Evolutionary conservation across 768 basidiomycete species (phyloP), one percentile per base, ranked within the genome.

Genomic region (Mrakia frigida): DNA sequence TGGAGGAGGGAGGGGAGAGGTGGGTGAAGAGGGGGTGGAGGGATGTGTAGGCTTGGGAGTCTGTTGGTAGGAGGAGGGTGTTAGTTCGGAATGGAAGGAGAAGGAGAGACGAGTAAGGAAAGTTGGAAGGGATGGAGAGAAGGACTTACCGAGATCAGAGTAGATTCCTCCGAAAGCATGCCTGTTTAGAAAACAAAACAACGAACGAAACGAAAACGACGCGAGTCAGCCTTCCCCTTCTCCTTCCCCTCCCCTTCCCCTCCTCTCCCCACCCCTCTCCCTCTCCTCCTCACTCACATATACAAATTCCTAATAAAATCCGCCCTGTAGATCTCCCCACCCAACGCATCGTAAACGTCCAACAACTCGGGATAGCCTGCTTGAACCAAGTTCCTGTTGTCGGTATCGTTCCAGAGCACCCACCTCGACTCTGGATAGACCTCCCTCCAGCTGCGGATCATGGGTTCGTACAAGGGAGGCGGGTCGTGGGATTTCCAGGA

Each of bases 141-240:
- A 6, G 61, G 21, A 71, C 70, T 1, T 52, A 71, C 70, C 70
- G 4, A 63, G 35, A 21, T 63, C 61, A 0, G 61, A 53, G 71
- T 74, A 74, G 43, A 74, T 65, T 9, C 73, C 73, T 43, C 73
- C 73, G 35, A 74, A 74, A 18, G 73, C 73, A 60, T 74, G 73
- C 73, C 73, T 74, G 59, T 50, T 50, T 16, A 6, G 28, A 31
- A 41, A 61, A 33, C 13, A 13, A 14, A 35, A 21, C 14, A 43
- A 23, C 23, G 14, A 6, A 50, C 39, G 39, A 33, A 23, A 46
- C 10, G 6, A n/a, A 70, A 18, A 13, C 28, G 41, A 31, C 37
- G 28, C 28, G 21, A 10, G 21, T n/a, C 6, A 41, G 31, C n/a
- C 13, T n/a, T n/a, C n/a, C 61, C 10, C 59, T 60, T 6, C 1